A percentile compares a stretch with the other conserved stretches of the same genome.
Conservation (phyloP, 495 filamentous ascomycete species). For the Platismatia glauca region DNA sequence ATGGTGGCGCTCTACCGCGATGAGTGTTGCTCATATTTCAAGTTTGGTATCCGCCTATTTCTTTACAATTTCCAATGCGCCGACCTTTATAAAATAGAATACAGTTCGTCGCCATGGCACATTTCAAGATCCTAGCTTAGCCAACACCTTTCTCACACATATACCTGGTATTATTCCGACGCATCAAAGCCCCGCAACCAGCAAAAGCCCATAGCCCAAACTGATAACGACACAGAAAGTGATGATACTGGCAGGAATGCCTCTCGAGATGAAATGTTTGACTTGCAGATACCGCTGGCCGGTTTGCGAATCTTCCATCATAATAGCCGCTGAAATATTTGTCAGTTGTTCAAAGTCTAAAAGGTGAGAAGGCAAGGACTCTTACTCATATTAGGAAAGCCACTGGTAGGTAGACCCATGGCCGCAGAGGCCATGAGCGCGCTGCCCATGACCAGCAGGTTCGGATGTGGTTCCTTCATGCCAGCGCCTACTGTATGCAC, state of each 20-base stretch:
- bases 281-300: conserved; percentile 88
- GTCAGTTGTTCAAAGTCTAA: conserved; percentile 22
- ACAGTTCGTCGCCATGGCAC: not conserved
- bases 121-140: not conserved
- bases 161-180: conserved; percentile 4
- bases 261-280: conserved; percentile 85
- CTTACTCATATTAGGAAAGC: conserved; percentile 99
- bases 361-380: conserved; percentile 23
- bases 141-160: not conserved
- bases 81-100: too few relatives aligned
- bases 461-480: conserved; percentile 86
- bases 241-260: conserved; percentile 76
- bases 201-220: conserved; percentile 64
- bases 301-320: conserved; percentile 92
- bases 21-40: too few relatives aligned
- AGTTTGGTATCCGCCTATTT: not conserved
- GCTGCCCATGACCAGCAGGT: conserved; percentile 82
- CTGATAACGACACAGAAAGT: conserved; percentile 76
- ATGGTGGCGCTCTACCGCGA: not conserved
- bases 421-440: conserved; percentile 61
- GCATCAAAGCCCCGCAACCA: conserved; percentile 14
- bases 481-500: conserved; percentile 73
- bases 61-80: not conserved
- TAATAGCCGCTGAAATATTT: conserved; percentile 68
- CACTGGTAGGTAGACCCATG: conserved; percentile 90